phyloP scores from a whole-genome alignment of 805 yeast species.

The Yarrowia divulgata region DNA sequence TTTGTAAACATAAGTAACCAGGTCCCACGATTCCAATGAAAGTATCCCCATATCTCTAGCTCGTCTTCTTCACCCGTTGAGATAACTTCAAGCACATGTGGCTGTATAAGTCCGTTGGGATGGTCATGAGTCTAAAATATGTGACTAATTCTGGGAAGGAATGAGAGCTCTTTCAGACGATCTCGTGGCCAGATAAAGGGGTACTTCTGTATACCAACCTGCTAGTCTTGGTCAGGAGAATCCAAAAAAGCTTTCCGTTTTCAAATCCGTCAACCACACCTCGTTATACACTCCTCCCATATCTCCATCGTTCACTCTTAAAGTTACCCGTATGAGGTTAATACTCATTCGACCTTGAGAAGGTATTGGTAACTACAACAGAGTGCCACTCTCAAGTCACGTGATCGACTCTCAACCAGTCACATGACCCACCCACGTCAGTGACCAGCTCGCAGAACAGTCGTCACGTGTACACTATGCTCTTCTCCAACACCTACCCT shows the following conservation, averaged over 20 bases:
- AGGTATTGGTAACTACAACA: no score
- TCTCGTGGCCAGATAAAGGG: background rate
- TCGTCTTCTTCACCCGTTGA: background rate
- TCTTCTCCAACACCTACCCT: background rate
- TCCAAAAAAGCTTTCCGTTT: background rate
- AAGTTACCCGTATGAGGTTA: background rate
- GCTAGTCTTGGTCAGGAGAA: background rate
- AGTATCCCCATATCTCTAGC: background rate
- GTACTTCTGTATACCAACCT: no score
- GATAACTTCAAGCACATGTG: no score
- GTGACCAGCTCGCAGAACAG: no score
- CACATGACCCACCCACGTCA: no score
- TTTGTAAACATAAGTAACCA: no score
- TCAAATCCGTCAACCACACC: background rate
- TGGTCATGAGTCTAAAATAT: background rate
- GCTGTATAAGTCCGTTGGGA: background rate
- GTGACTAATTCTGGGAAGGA: conserved; percentile 4
- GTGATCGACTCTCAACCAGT: no score
- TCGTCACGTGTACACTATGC: background rate
- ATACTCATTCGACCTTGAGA: background rate
- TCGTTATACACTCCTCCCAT: background rate
- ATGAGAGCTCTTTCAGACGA: no score
- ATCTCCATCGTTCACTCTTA: background rate
- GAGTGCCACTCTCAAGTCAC: background rate
- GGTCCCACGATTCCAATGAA: background rate